phyloP scores from a whole-genome alignment of 2,329 filamentous ascomycete species.

The Nemania serpens region DNA sequence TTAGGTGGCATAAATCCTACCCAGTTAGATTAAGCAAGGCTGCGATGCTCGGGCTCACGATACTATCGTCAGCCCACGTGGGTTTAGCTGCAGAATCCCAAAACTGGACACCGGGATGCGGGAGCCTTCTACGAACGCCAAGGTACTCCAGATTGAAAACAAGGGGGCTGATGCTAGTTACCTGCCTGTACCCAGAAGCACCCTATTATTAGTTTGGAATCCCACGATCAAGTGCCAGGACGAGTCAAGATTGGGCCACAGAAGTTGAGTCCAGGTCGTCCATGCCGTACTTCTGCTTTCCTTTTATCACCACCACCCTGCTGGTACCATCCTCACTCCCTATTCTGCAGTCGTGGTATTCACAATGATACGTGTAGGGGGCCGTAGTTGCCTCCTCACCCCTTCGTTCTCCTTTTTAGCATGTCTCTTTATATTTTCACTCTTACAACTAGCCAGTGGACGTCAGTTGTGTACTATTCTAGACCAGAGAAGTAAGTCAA shows the following conservation, averaged over 20 bases:
- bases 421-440: conserved; percentile 4
- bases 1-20: too few species aligned
- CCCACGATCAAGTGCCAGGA: background rate
- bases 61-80: background rate
- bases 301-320: background rate
- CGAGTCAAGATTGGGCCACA: background rate
- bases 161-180: background rate
- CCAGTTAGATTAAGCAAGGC: background rate
- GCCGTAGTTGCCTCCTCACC: conserved; percentile 2
- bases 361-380: conserved; percentile 10
- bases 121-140: conserved; percentile 6
- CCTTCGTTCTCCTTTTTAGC: background rate
- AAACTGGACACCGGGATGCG: background rate
- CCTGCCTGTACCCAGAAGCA: background rate
- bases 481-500: conserved; percentile 30
- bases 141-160: conserved; percentile 7
- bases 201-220: background rate
- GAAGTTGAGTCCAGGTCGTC: background rate
- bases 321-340: background rate
- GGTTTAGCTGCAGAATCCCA: background rate
- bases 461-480: conserved; percentile 24
- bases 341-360: background rate
- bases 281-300: background rate
- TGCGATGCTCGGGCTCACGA: background rate
- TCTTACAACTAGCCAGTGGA: conserved; percentile 6